Base-by-base conservation (phyloP, 1,284 basidiomycete genomes). In the Cryptococcus hybrid region DNA sequence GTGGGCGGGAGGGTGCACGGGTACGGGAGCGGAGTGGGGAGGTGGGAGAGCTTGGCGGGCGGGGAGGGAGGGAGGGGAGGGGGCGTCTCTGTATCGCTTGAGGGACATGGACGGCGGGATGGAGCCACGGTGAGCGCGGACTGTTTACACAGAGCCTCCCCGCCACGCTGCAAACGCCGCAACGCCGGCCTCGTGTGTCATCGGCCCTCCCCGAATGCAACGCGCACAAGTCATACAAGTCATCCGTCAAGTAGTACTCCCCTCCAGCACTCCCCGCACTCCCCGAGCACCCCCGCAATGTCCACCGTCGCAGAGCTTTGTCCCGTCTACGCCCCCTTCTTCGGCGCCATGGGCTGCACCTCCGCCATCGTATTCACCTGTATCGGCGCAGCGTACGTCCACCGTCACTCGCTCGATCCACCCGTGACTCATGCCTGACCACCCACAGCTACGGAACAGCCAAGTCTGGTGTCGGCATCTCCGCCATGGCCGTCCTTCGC, bases 401-500 rank as follows among this genome's bases (percentile, higher is more conserved):
- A 24, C 24, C 24, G 24, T 24, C 24, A 24, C 24, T 24, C 30
- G 15, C 47, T 48, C 34, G 3, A 8, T 12, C 44, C 40, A 38
- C 36, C 34, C 35, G 8, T 11, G 8, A 7, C 35, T 46, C n/a
- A 54, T 39, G 6, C 11, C 43, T 37, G 7, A 49, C 34, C 12
- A 12, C 47, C 47, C 24, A 35, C 46, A 72, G 70, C 12, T 85
- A 85, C 83, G 95, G 95, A 65, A 99, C 94, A 40, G 92, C 95
- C 72, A 99, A 99, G 83, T 96, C 95, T 71, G 95, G 95, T 75
- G 94, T 99, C 71, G 96, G 95, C 78, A 97, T 99, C 75, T 92
- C 94, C 58, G 93, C 94, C 67, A 95, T 98, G 93, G 92, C 93
- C 60, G 92, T 97, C 61, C 86, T 98, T 67, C 87, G 93, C 67